phyloP scores from a whole-genome alignment of 192 early-diverging fungal species.

The Coemansia furcata region DNA sequence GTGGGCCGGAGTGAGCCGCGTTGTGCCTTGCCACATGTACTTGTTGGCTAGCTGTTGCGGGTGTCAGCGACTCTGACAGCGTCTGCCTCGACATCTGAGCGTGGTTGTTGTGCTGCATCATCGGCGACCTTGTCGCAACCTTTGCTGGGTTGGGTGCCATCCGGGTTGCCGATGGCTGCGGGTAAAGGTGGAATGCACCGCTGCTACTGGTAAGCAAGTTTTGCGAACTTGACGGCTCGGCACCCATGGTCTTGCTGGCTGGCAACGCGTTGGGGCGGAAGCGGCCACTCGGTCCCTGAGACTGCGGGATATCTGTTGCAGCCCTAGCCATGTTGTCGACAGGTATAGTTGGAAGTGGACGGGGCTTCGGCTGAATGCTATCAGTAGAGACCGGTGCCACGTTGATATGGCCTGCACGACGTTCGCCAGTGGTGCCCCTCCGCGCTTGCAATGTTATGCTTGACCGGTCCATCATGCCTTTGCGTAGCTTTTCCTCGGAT shows the following conservation, averaged over 20 bases:
- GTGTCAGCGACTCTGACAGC: background rate
- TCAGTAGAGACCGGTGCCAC: background rate
- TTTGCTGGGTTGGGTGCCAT: background rate
- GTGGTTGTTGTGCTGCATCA: background rate
- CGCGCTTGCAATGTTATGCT: conserved; percentile 30
- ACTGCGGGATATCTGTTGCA: background rate
- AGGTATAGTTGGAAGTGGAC: background rate
- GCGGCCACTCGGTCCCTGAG: background rate
- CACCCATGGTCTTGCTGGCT: background rate
- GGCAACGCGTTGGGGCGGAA: background rate
- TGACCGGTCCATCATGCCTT: conserved; percentile 30
- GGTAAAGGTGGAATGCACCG: conserved; percentile 22
- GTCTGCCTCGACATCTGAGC: background rate
- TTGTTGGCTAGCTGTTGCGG: background rate
- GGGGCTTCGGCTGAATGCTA: background rate
- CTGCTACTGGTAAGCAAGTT: background rate
- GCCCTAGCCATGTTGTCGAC: background rate
- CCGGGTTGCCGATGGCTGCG: conserved; percentile 5
- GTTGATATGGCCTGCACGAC: conserved; percentile 16
- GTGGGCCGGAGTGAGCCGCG: background rate
- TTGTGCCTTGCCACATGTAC: background rate
- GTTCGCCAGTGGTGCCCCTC: conserved; percentile 19
- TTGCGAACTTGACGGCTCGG: background rate
- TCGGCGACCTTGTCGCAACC: background rate
- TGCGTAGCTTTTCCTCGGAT: conserved; percentile 1